Base-by-base conservation (phyloP, 1,139 yeast genomes). In the Pichia sp. region DNA sequence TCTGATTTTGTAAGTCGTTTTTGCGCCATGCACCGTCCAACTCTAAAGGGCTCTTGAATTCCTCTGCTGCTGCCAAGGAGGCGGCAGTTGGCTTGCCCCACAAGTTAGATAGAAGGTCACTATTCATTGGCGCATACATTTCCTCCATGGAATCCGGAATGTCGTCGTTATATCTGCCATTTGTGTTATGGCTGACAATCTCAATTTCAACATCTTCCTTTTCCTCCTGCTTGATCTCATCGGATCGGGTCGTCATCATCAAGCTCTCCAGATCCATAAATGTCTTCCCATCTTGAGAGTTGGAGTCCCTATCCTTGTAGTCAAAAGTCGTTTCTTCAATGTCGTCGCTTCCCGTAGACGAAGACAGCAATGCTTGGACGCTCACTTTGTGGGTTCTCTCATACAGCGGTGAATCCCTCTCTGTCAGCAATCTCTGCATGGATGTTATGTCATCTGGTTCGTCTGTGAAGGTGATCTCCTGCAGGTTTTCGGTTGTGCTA, bases 201-300 rank as follows among this genome's bases (percentile, higher is more conserved):
- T 65, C 71, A 19, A 64, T 57, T 54, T 77, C 82, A 40, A 78
- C 67, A 53, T 77, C 78, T 45, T 67, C 67, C 41, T 47, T 36
- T 15, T 47, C 13, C 6, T 23, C n/a, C 29, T 42, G 40, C 38
- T 40, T 34, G 6, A 16, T 2, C 7, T 19, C 7, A 42, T 19
- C 45, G 7, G 45, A 10, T 10, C 11, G 26, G 19, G n/a, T 30
- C 15, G 40, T n/a, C 40, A 49, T 55, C 50, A 50, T 57, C 38
- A 47, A 31, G 30, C 30, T 54, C 42, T 53, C 61, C 57, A 57
- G 53, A 48, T 45, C 52, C 26, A 23, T 38, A 4, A 4, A 15
- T 10, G 40, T 8, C 5, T 51, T 36, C 15, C 26, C n/a, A 11
- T 49, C 44, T 11, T 16, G 4, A 23, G n/a, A 10, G 5, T 15